Evolutionary conservation across 257 asterid genomes (phyloP).

Genomic region (Misopates orontium): DNA sequence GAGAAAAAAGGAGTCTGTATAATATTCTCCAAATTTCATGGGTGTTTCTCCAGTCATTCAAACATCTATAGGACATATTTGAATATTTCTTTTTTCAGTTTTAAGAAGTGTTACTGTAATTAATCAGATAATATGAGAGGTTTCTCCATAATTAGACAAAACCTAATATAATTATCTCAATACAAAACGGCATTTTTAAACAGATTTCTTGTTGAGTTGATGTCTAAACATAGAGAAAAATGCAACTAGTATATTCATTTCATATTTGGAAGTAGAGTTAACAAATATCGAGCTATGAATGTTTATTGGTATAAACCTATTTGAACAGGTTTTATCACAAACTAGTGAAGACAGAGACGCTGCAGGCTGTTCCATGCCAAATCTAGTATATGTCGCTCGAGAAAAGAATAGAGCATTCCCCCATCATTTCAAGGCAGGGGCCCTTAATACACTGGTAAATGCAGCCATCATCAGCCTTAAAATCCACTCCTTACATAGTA

Average conservation of each 20-base stretch:
- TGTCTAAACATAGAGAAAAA: background rate
- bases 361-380: constrained; percentile 54
- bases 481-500: background rate
- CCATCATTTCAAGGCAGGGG: constrained; percentile 84
- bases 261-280: background rate
- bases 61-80: too few species aligned
- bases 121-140: too few species aligned
- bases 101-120: too few species aligned
- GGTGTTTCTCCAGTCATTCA: too few species aligned
- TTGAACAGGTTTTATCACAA: constrained; percentile 46
- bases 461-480: background rate
- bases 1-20: too few species aligned
- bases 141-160: too few species aligned
- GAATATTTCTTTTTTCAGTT: too few species aligned
- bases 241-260: background rate
- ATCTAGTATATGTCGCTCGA: constrained; percentile 64
- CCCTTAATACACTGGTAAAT: constrained; percentile 74
- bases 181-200: too few species aligned
- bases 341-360: constrained; percentile 41
- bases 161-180: too few species aligned
- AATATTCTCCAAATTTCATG: too few species aligned
- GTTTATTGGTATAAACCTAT: background rate
- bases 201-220: background rate
- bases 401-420: constrained; percentile 49
- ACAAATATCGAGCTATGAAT: background rate